phyloP scores from a whole-genome alignment of 768 basidiomycete genomes.

The Fomitopsis serialis region DNA sequence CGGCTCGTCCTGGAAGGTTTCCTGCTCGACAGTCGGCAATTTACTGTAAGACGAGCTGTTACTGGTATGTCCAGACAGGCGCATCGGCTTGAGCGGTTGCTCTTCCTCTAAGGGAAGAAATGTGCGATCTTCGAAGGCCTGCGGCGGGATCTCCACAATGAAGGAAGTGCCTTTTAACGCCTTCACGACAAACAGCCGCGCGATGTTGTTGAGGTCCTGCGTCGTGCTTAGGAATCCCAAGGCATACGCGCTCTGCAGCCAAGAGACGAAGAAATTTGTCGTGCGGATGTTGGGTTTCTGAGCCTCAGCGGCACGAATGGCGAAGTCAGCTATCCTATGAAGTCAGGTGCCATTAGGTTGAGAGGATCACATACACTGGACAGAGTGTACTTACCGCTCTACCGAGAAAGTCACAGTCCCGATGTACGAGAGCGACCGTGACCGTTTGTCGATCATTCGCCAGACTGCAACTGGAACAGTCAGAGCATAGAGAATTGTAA shows the following conservation, averaged over 20 bases:
- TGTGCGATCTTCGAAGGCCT: no score
- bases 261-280: conserved; percentile 10
- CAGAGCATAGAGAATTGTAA: conserved; percentile 32
- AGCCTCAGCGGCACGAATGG: conserved; percentile 16
- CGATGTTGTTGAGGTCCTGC: conserved; percentile 3
- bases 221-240: conserved; percentile 6
- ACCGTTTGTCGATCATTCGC: conserved; percentile 28
- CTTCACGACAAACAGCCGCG: conserved; percentile 5
- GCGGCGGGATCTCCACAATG: no score
- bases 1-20: background rate
- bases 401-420: conserved; percentile 29
- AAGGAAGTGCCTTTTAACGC: background rate
- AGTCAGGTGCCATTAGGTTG: background rate
- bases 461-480: conserved; percentile 32
- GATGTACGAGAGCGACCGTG: conserved; percentile 30
- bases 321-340: conserved; percentile 13
- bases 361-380: background rate
- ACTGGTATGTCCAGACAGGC: no score
- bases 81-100: no score
- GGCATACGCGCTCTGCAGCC: conserved; percentile 15
- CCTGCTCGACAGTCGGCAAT: background rate
- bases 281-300: conserved; percentile 8
- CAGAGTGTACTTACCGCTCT: conserved; percentile 31
- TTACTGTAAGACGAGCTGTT: no score
- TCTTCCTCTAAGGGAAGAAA: no score